Evolutionary conservation across 495 filamentous ascomycete species (phyloP), one percentile per base, ranked within the genome.

Genomic region (Penicillium parvum): DNA sequence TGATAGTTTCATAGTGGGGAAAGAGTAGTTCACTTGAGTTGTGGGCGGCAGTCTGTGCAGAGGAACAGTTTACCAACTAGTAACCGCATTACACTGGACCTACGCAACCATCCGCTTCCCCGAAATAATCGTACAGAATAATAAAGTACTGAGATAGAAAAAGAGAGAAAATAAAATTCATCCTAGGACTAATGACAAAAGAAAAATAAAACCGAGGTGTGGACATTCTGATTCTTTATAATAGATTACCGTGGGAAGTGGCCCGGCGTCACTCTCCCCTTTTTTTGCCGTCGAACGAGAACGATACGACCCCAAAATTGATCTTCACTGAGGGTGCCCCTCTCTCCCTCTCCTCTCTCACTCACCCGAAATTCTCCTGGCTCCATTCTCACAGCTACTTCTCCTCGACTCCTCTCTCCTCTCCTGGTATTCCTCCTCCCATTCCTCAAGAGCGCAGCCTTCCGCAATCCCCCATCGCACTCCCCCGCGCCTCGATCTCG

Each of bases 301-400:
- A 25, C 40, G 17, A 34, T 25, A 26, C 43, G 42, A 43, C 45
- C 43, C 47, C 47, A 39, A 53, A 53, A 49, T 49, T 55, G 50
- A 58, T 58, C 57, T 55, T 57, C 57, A 46, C 47, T 51, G n/a
- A n/a, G n/a, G n/a, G n/a, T n/a, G n/a, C n/a, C n/a, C 47, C 49
- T 38, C 45, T 50, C 40, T 45, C 52, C 51, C 52, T 54, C 46
- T 43, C 50, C 35, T 48, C 53, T 49, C 44, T 14, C 39, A 17
- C n/a, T 10, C 22, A 22, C 25, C 45, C 35, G n/a, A 15, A 38
- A 12, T 32, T 34, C 29, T 16, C 36, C 29, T 33, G 16, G n/a
- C 42, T 36, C 25, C n/a, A 6, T 50, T 29, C 29, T 43, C 27
- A 7, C 10, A 6, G 3, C 15, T 37, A 21, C 19, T 42, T 25